These are phyloP conservation scores for Sequoia sempervirens DNA, from an alignment of 75 land plant genomes.

Conservation along the genomic window DNA sequence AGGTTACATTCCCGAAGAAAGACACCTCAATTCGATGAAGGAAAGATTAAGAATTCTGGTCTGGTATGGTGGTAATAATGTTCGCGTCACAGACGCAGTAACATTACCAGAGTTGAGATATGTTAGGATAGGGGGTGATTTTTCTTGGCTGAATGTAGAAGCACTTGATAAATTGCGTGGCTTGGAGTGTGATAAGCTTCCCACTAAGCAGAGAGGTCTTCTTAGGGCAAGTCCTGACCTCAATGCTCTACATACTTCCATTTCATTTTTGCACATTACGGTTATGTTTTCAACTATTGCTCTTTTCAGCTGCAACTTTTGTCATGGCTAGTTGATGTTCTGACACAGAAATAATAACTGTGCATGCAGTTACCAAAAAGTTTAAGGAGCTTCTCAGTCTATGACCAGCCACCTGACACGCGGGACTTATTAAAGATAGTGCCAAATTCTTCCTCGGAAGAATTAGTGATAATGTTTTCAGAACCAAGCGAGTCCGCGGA, in stretches of 20 bases:
- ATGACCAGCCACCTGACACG: accelerated
- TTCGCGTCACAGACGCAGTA: too few species aligned
- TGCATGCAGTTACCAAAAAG: neutral
- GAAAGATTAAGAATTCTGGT: neutral
- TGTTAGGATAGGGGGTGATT: neutral
- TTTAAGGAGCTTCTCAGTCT: too few species aligned
- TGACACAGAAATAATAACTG: neutral
- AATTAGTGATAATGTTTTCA: too few species aligned
- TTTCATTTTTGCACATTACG: neutral
- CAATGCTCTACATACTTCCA: too few species aligned
- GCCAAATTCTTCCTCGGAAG: neutral
- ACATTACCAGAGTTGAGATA: neutral
- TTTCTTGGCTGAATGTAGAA: neutral
- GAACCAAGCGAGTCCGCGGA: too few species aligned
- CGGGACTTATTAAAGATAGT: neutral
- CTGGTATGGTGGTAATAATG: too few species aligned
- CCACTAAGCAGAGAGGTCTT: neutral
- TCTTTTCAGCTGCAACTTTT: neutral
- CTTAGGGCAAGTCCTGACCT: too few species aligned
- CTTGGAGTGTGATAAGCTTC: neutral
- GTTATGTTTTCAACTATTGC: too few species aligned
- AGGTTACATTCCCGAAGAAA: too few species aligned
- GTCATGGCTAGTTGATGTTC: neutral
- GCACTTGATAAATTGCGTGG: neutral
- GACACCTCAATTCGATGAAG: too few species aligned